These are phyloP conservation scores for Skeletonema grethae DNA, from an alignment of 108 stramenopile genomes.

Conservation along the genomic window DNA sequence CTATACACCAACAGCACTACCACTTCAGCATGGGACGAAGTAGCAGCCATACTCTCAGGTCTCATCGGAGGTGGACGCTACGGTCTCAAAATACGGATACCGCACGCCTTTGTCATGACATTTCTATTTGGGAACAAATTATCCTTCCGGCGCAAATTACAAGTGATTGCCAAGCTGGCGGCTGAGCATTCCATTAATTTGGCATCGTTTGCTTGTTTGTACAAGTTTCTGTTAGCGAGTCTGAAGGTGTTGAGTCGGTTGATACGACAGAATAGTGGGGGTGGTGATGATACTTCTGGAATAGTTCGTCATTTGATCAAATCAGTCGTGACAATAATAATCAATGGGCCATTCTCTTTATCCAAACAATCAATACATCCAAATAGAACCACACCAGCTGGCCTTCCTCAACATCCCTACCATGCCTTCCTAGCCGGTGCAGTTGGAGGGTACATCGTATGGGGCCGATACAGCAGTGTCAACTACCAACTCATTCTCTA, in stretches of 20 bases:
- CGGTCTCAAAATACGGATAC: conserved; percentile 84
- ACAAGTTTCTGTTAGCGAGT: conserved; percentile 63
- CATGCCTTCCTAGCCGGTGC: conserved; percentile 84
- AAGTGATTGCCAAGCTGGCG: conserved; percentile 53
- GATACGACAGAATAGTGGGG: conserved; percentile 11
- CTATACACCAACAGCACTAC: background rate
- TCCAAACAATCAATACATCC: background rate
- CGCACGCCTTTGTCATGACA: conserved; percentile 85
- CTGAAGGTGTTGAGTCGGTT: conserved; percentile 52
- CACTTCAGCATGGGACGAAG: conserved; percentile 49
- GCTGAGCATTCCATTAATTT: conserved; percentile 72
- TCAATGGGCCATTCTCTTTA: conserved; percentile 57
- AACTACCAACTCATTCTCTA: conserved; percentile 86
- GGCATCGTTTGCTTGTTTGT: conserved; percentile 81
- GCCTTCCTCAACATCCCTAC: conserved; percentile 67
- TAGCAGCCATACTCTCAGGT: conserved; percentile 63
- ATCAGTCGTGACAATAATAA: conserved; percentile 12
- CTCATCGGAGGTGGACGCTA: conserved; percentile 79
- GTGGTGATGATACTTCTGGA: background rate
- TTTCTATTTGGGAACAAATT: conserved; percentile 69
- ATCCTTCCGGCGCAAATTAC: conserved; percentile 56
- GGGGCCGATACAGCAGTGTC: conserved; percentile 78
- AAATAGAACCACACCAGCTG: conserved; percentile 32
- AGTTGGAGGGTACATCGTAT: conserved; percentile 79
- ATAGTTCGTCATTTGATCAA: conserved; percentile 8